Base-by-base conservation (phyloP, 2,329 filamentous ascomycete genomes). In the Magnaporthales sp. region DNA sequence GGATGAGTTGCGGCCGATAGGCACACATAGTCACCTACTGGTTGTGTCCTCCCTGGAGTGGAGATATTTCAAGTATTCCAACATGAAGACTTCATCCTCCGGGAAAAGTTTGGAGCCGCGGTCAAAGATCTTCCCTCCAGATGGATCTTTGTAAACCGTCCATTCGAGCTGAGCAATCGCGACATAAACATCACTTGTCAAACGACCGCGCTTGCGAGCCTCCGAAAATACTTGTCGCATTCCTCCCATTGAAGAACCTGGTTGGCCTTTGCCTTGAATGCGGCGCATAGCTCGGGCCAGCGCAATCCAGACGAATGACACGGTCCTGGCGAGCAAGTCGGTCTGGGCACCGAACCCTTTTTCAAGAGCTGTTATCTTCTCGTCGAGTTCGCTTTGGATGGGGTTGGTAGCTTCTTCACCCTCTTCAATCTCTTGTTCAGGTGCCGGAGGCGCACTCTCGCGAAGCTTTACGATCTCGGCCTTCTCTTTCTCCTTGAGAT, bases 21-120 rank as follows among this genome's bases (percentile, higher is more conserved):
- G 15, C 22, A n/a, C 10, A 30, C 19, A 26, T 54, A 24, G 11
- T 19, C 1, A 83, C 91, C 84, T 84, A 96, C 92, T 97, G 32
- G 92, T 97, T 63, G 93, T 89, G 77, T 99, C 95, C 72, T 96
- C 94, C 75, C 91, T 92, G 13, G 91, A 90, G 72, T 98, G 91
- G 68, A 99, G 81, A 77, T 97, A 95, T 80, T 97, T 97, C 72
- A 99, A 83, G 76, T 99, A 98, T 77, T 98, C 93, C 65, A 99
- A 84, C 69, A 96, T 92, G 78, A 98, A 98, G 67, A 88, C 84
- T 75, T 97, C 93, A 73, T 98, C 94, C 63, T 96, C 92, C 0
- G 94, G 94, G 74, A 98, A 99, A 13, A 99, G 82, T 74, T 92
- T 95, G 70, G 94, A 89, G 24, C 95, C 95, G 62, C 94, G 90